Conservation (phyloP, 192 early-diverging fungal species). For the Martensiomyces pterosporus region DNA sequence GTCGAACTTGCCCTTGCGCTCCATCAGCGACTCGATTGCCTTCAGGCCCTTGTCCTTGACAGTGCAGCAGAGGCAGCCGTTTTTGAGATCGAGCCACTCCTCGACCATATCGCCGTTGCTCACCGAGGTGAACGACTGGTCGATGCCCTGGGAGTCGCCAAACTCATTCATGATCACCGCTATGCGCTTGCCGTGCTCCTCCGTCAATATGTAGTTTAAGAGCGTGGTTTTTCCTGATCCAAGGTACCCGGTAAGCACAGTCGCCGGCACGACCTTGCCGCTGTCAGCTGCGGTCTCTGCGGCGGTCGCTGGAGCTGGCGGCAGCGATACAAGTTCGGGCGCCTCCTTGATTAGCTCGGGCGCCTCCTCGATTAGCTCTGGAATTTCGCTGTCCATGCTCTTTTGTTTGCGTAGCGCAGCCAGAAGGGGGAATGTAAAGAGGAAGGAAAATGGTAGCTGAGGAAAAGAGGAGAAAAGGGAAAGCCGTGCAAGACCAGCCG, state of each 20-base stretch:
- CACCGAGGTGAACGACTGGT: conserved; percentile 81
- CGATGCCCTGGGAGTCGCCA: conserved; percentile 92
- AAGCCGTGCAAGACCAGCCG: too few species aligned
- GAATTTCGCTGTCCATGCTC: conserved; percentile 36
- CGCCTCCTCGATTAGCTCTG: conserved; percentile 22
- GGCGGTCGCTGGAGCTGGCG: neutral
- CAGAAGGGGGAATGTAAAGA: neutral
- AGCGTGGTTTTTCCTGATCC: conserved; percentile 92
- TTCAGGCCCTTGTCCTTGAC: conserved; percentile 94
- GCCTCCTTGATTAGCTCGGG: conserved; percentile 5
- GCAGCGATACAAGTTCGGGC: conserved; percentile 2
- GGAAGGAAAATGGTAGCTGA: conserved; percentile 1
- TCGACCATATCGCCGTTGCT: conserved; percentile 78
- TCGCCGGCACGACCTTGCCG: conserved; percentile 44
- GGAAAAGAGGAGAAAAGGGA: neutral
- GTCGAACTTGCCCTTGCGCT: conserved; percentile 88
- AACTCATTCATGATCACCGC: conserved; percentile 99
- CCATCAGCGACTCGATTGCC: conserved; percentile 91
- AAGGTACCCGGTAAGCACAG: conserved; percentile 64
- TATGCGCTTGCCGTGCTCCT: conserved; percentile 89
- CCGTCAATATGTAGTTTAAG: conserved; percentile 76
- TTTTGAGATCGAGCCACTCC: conserved; percentile 96
- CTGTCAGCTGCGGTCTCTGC: neutral
- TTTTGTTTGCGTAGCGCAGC: neutral
- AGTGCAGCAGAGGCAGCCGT: conserved; percentile 98